Base-by-base conservation (phyloP, 257 asterid species). In the Penstemon newberryi region DNA sequence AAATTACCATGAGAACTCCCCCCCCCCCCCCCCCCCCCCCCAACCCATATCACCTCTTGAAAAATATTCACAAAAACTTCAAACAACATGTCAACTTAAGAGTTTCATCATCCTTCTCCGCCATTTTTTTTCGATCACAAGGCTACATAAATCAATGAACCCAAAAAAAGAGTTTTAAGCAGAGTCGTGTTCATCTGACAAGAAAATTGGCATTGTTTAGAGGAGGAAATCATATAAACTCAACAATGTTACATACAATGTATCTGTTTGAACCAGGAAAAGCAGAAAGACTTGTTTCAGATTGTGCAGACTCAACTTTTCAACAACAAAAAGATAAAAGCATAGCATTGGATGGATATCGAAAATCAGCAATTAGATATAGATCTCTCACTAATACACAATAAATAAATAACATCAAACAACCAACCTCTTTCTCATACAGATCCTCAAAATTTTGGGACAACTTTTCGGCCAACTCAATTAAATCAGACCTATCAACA, bases 401-500 rank as follows among this genome's bases (percentile, higher is more conserved):
- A 61, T 60, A 71, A 75, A 65, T 39, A 55, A 76, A 65, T 4
- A 49, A 56, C 63, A 71, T 2, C 33, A 25, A 25, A 2, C 33
- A 81, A 77, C 72, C 66, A 62, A 94, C 99, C 66, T 94, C 95
- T 73, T 83, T 77, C 75, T 83, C 85, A 47, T 87, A 94, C 52
- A 87, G 77, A 56, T 78, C 90, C 80, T 90, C 97, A 70, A 94
- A 94, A 65, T 68, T 81, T 41, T 81, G 69, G 66, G 88, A 86
- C 76, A 91, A 83, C 18, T 75, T 80, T 66, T 84, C 88, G 5
- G 97, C 97, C 70, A 83, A 72, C 8, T 81, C 85, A 66, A 89
- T 65, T 69, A 89, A 72, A 78, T 89, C 92, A 38, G 90, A 65
- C 47, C 84, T 88, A 57, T 86, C 96, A 53, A 85, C 85, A 69